phyloP scores from a whole-genome alignment of 768 basidiomycete species.

The Porphyrellus cyaneotinctus region DNA sequence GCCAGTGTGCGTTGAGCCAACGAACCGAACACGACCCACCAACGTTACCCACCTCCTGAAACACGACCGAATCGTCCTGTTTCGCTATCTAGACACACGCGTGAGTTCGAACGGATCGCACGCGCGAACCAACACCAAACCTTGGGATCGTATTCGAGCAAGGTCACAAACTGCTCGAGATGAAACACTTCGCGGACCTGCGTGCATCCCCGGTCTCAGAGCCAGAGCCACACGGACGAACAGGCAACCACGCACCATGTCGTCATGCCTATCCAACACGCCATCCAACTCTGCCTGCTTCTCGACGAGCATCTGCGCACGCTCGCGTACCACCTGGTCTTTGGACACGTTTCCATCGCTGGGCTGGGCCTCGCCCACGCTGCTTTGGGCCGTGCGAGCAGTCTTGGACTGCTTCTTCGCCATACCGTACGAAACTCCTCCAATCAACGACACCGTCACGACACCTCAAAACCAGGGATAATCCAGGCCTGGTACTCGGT shows the following conservation, averaged over 20 bases:
- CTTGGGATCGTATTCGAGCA: constrained; percentile 74
- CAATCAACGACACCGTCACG: constrained; percentile 6
- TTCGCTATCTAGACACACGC: constrained; percentile 59
- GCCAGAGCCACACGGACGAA: background rate
- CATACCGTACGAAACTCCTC: constrained; percentile 14
- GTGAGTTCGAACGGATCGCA: background rate
- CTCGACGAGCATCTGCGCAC: constrained; percentile 47
- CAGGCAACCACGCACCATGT: constrained; percentile 50
- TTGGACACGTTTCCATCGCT: constrained; percentile 8
- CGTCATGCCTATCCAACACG: constrained; percentile 66
- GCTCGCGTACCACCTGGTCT: constrained; percentile 33
- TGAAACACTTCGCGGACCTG: constrained; percentile 89
- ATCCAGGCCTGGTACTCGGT: too few species aligned
- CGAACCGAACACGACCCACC: background rate
- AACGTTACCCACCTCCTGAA: constrained; percentile 54
- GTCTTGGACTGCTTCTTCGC: constrained; percentile 20
- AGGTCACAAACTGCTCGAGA: constrained; percentile 71
- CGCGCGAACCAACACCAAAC: constrained; percentile 36
- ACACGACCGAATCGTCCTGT: constrained; percentile 65
- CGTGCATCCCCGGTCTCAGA: background rate
- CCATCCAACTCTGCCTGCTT: constrained; percentile 57
- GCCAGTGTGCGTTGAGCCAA: background rate
- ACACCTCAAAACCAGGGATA: background rate
- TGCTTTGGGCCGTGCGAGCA: background rate
- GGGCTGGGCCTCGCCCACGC: background rate